Conservation (phyloP, 768 basidiomycete species). For the Trametes cubensis region DNA sequence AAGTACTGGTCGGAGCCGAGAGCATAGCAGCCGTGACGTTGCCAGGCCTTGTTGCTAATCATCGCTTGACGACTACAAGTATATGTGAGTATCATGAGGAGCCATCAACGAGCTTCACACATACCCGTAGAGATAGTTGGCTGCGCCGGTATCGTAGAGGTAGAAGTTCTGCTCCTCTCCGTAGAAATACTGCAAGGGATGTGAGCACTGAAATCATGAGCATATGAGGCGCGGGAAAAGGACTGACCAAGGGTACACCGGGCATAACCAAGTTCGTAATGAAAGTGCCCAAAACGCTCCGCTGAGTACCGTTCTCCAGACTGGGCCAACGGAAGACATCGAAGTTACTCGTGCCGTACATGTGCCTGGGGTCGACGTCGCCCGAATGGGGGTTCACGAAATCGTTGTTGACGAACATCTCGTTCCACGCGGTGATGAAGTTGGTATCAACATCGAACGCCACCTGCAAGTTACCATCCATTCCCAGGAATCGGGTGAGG, state of each 20-base stretch:
- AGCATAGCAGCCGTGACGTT: conserved; percentile 89
- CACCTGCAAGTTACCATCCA: conserved; percentile 93
- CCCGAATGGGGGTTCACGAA: conserved; percentile 74
- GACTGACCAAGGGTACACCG: conserved; percentile 74
- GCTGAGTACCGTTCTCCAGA: conserved; percentile 80
- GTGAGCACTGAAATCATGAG: conserved; percentile 14
- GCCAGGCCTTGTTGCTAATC: conserved; percentile 84
- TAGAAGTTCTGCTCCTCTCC: conserved; percentile 95
- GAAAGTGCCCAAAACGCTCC: conserved; percentile 76
- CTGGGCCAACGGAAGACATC: conserved; percentile 95
- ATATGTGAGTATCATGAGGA: neutral
- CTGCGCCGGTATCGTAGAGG: conserved; percentile 81
- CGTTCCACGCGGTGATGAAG: conserved; percentile 89
- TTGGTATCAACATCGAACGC: conserved; percentile 84
- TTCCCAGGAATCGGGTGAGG: conserved; percentile 84
- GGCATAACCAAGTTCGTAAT: conserved; percentile 82
- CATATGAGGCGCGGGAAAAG: no score
- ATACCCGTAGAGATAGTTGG: conserved; percentile 90
- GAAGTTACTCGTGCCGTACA: conserved; percentile 93
- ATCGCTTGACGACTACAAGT: conserved; percentile 83
- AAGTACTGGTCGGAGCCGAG: conserved; percentile 92
- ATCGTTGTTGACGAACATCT: conserved; percentile 89
- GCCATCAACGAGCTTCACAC: conserved; percentile 24
- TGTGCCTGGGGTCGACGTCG: conserved; percentile 77
- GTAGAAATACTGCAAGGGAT: conserved; percentile 64